Evolutionary conservation across 2,329 filamentous ascomycete genomes (phyloP).

Genomic region (Penicillium thymicola): DNA sequence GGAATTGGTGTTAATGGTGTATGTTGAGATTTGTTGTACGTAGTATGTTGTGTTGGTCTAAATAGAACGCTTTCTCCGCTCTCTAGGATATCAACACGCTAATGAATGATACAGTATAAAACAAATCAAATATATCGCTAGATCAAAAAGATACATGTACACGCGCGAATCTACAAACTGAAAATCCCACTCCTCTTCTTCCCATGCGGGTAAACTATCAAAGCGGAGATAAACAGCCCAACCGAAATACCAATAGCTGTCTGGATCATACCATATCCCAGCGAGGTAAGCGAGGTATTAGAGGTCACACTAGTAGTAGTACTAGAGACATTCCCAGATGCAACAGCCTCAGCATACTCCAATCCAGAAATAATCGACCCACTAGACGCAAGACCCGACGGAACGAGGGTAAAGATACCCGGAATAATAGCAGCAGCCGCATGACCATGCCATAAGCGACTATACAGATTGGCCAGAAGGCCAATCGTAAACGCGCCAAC

Average conservation of each 20-base stretch:
- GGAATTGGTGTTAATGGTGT: neutral
- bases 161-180: slow-evolving; percentile 27
- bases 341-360: slow-evolving; percentile 53
- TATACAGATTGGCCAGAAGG: slow-evolving; percentile 73
- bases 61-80: neutral
- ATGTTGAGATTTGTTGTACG: neutral
- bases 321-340: slow-evolving; percentile 8
- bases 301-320: slow-evolving; percentile 4
- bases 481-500: slow-evolving; percentile 73
- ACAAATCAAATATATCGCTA: neutral
- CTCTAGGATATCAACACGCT: neutral
- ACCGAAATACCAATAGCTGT: slow-evolving; percentile 47
- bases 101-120: neutral
- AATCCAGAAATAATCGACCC: slow-evolving; percentile 56
- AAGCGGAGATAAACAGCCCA: slow-evolving; percentile 44
- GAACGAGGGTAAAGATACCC: slow-evolving; percentile 71
- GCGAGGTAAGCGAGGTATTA: slow-evolving; percentile 26
- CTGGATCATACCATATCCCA: slow-evolving; percentile 47
- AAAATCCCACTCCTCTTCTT: slow-evolving; percentile 46
- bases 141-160: neutral
- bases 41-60: neutral
- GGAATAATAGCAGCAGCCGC: slow-evolving; percentile 81
- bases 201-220: slow-evolving; percentile 46
- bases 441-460: slow-evolving; percentile 66
- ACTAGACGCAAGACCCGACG: slow-evolving; percentile 55